Evolutionary conservation across 768 basidiomycete genomes (phyloP).

Genomic region (Lentinula detonsa): DNA sequence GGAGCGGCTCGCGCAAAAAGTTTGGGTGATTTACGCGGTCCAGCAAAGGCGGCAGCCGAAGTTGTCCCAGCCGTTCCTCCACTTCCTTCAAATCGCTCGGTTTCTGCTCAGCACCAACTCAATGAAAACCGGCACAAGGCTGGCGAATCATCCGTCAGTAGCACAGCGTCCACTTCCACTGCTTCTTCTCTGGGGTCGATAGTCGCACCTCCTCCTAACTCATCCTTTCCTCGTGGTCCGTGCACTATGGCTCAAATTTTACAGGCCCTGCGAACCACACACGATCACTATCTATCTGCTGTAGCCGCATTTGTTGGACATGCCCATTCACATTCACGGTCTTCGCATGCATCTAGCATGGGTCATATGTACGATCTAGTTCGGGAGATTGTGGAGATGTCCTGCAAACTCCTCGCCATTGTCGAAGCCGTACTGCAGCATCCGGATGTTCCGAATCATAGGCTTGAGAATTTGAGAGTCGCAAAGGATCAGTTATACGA

Average conservation of each 20-base stretch:
- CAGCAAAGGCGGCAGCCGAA: constrained; percentile 20
- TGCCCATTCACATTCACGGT: constrained; percentile 86
- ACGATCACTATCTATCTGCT: constrained; percentile 87
- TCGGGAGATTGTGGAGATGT: constrained; percentile 90
- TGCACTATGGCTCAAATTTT: constrained; percentile 63
- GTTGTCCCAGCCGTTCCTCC: constrained; percentile 28
- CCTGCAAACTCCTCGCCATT: constrained; percentile 84
- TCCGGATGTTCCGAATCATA: constrained; percentile 58
- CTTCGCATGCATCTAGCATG: constrained; percentile 88
- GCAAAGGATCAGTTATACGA: constrained; percentile 82
- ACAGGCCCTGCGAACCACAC: constrained; percentile 74
- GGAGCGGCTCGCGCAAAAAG: constrained; percentile 43
- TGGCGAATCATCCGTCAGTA: constrained; percentile 54
- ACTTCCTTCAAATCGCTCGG: constrained; percentile 22
- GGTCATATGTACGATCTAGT: constrained; percentile 93
- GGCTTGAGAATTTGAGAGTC: constrained; percentile 56
- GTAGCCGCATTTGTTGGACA: constrained; percentile 98
- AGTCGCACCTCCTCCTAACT: constrained; percentile 28
- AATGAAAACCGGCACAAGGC: constrained; percentile 36
- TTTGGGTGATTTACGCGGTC: constrained; percentile 41
- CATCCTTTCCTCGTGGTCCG: constrained; percentile 69
- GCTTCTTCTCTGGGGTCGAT: constrained; percentile 57
- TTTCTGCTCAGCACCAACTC: constrained; percentile 23
- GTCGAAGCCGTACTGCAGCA: constrained; percentile 85
- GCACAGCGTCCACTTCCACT: constrained; percentile 66